A percentile compares a stretch with the other conserved stretches of the same genome.
These are phyloP conservation scores for Metrosideros polymorpha DNA, from an alignment of 441 rosid genomes.

Conservation along the genomic window DNA sequence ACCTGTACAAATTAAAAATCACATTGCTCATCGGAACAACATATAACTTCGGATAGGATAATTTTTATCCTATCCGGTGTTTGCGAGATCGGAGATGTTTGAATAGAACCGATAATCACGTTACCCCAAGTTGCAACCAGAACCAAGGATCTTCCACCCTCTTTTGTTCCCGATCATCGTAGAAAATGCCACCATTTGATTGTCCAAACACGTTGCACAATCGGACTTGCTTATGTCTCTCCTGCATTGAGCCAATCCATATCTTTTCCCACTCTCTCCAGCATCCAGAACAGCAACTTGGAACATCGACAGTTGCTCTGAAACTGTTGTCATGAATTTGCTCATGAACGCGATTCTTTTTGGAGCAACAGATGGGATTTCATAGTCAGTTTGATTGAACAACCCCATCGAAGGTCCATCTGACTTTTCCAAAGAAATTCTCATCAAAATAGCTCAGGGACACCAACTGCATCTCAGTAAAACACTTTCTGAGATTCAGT, in stretches of 20 bases:
- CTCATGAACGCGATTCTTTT: not conserved
- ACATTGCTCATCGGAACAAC: not conserved
- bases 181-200: slow-evolving; percentile 14
- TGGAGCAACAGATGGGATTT: not conserved
- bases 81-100: slow-evolving; percentile 13
- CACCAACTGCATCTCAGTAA: not conserved
- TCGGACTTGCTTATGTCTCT: slow-evolving; percentile 22
- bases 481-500: not conserved
- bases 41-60: too few species aligned
- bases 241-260: slow-evolving; percentile 34
- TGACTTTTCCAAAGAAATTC: not conserved
- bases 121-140: slow-evolving; percentile 35
- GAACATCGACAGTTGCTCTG: slow-evolving; percentile 19
- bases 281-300: slow-evolving; percentile 19
- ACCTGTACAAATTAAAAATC: not conserved
- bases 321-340: not conserved
- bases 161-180: slow-evolving; percentile 17
- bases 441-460: not conserved
- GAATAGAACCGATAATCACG: slow-evolving; percentile 26
- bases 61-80: too few species aligned
- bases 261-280: slow-evolving; percentile 25
- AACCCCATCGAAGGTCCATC: not conserved
- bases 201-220: slow-evolving; percentile 18
- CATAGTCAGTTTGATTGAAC: not conserved
- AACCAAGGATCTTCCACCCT: slow-evolving; percentile 33